These are phyloP conservation scores for Phytophthora agathidicida DNA, from an alignment of 352 stramenopile species.

Conservation along the genomic window DNA sequence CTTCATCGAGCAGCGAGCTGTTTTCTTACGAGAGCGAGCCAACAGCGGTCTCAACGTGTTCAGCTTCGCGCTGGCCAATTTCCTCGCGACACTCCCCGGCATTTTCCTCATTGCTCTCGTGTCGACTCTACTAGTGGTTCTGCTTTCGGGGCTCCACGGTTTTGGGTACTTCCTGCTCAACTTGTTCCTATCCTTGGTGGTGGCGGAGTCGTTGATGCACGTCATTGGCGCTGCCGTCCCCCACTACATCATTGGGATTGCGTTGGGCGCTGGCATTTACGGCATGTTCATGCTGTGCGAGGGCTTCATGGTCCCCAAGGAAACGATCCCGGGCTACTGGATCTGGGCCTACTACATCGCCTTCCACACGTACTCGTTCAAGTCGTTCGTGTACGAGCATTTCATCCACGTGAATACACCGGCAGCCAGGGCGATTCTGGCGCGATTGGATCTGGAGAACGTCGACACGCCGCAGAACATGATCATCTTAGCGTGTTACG, in stretches of 20 bases:
- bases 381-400: conserved; percentile 79
- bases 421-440: conserved; percentile 27
- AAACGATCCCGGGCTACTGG: conserved; percentile 64
- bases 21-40: conserved; percentile 78
- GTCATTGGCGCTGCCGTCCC: conserved; percentile 66
- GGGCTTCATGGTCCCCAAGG: conserved; percentile 69
- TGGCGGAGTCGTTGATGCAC: conserved; percentile 76
- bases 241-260: conserved; percentile 84
- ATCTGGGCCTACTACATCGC: conserved; percentile 80
- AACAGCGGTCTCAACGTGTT: conserved; percentile 56
- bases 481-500: conserved; percentile 47
- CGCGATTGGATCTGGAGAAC: conserved; percentile 47
- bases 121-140: conserved; percentile 48
- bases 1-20: conserved; percentile 81
- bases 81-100: conserved; percentile 64
- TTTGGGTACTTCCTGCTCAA: conserved; percentile 64
- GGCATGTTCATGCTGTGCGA: conserved; percentile 85
- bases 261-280: conserved; percentile 67
- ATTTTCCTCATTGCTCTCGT: conserved; percentile 63
- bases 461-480: conserved; percentile 50
- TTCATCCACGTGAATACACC: conserved; percentile 34
- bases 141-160: conserved; percentile 47
- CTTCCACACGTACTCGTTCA: conserved; percentile 82
- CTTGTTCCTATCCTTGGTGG: conserved; percentile 70
- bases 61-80: conserved; percentile 71